Evolutionary conservation across 2,329 filamentous ascomycete genomes (phyloP).

Genomic region (Didymellaceae sp.): DNA sequence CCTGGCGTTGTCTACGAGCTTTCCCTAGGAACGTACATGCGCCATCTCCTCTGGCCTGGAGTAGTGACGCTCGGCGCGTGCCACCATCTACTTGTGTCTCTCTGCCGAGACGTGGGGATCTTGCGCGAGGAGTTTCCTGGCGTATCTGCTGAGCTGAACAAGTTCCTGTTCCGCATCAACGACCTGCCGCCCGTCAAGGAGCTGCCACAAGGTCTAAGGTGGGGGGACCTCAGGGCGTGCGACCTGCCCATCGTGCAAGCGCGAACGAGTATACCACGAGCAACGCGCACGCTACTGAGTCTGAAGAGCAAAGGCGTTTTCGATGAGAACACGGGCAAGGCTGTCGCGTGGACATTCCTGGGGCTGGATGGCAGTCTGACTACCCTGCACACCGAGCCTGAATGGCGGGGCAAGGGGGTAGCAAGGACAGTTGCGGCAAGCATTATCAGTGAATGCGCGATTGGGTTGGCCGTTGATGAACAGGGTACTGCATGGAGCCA

Average conservation of each 20-base stretch:
- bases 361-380: constrained; percentile 68
- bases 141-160: constrained; percentile 50
- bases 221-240: constrained; percentile 59
- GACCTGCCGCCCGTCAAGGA: constrained; percentile 52
- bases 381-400: constrained; percentile 65
- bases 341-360: constrained; percentile 70
- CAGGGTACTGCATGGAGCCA: constrained; percentile 60
- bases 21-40: constrained; percentile 34
- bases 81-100: constrained; percentile 40
- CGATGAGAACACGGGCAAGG: constrained; percentile 53
- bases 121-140: constrained; percentile 42
- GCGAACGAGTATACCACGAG: constrained; percentile 60
- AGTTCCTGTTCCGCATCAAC: constrained; percentile 63
- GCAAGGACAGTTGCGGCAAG: constrained; percentile 67
- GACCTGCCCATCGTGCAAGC: constrained; percentile 63
- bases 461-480: constrained; percentile 39
- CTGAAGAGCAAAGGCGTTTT: constrained; percentile 52
- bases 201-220: constrained; percentile 60
- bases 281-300: constrained; percentile 54
- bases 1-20: constrained; percentile 27
- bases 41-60: constrained; percentile 40
- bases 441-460: constrained; percentile 58
- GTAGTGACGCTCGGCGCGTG: constrained; percentile 56
- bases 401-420: constrained; percentile 66
- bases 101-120: constrained; percentile 31